Base-by-base conservation (phyloP, 2,329 filamentous ascomycete genomes). In the Diaporthe australafricana region DNA sequence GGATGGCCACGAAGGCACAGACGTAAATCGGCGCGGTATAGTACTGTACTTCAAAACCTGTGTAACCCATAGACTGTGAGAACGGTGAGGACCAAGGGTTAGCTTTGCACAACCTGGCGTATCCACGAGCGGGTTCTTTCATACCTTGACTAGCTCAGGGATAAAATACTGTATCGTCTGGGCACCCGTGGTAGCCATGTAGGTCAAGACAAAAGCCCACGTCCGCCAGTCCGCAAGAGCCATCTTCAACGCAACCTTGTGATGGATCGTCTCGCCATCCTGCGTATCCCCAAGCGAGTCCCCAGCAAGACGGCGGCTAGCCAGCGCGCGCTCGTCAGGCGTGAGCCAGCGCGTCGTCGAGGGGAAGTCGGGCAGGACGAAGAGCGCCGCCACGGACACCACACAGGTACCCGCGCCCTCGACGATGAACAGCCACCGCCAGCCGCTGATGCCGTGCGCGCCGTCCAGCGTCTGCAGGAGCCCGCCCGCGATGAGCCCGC, bases 261-360 rank as follows among this genome's bases (percentile, higher is more conserved):
- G 77, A 0, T 71, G 68, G 1, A 88, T 83, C 77, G 93, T 90
- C 42, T 70, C 57, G 3, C 70, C 74, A 20, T 71, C 75, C 74
- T 92, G 88, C 71, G 88, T 85, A 1, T 89, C 89, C 38, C 86
- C 89, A 3, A 86, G 84, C 77, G 93, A 90, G 73, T 90, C 82
- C 76, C 93, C 91, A 4, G 81, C 81, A n/a, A 94, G 82, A 1
- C 92, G 86, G 2, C 85, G 83, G 27, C 92, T 81, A 0, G 93
- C 91, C 9, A 92, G 86, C 12, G 84, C 83, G 27, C 90, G 87
- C 27, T 72, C 70, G 4, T 69, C 65, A 20, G 63, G 63, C 27
- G 65, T 68, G 25, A 72, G 70, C 70, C 70, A 72, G 32, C 62
- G 70, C 5, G 70, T 72, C 7, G 70, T 72, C 22, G 63, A 52